Evolutionary conservation across 148 eudicot genomes (phyloP), one percentile per base, ranked within the genome.

Genomic region (Drosera capensis): DNA sequence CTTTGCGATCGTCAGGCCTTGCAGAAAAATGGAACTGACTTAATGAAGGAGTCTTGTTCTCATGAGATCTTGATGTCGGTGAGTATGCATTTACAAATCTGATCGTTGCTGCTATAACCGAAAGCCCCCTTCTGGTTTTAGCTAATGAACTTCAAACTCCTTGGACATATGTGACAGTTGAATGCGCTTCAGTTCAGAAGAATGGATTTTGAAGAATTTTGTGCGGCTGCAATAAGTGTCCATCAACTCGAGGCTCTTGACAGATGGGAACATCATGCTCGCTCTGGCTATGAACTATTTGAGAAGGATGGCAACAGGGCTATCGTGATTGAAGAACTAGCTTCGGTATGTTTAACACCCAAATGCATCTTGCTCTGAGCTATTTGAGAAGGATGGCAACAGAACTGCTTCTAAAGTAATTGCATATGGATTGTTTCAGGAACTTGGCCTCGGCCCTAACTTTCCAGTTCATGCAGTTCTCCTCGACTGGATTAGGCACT

Each of bases 391-490:
- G 65, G 95, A 84, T 53, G 99, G 95, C 47, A 84, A 90, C 66
- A 65, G 88, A 58, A 65, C 93, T 23, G 78, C 85, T n/a, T 11
- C 38, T 11, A 34, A 6, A 7, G 38, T 11, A 34, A 11, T 34
- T 34, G 38, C 11, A 11, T 15, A 6, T 34, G 2, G 2, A 34
- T 34, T 34, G 38, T 70, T 72, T 51, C 86, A 90, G 95, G 99
- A 90, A 52, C 88, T 90, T 36, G 99, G 95, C 12, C 71, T 84
- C 48, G 66, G 93, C 57, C 82, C 92, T 23, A 80, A 92, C 14
- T 74, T 84, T 23, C 99, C 99, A 1, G 99, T 90, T 60, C 99
- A 84, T 45, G 93, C 82, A 0, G 99, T 90, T 52, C 82, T 90
- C 40, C 82, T 78, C 48, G 94, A 90, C 57, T 90, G 99, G 99